Evolutionary conservation across 371 early-diverging fungal genomes (phyloP).

Genomic region (Actinomucor elegans): DNA sequence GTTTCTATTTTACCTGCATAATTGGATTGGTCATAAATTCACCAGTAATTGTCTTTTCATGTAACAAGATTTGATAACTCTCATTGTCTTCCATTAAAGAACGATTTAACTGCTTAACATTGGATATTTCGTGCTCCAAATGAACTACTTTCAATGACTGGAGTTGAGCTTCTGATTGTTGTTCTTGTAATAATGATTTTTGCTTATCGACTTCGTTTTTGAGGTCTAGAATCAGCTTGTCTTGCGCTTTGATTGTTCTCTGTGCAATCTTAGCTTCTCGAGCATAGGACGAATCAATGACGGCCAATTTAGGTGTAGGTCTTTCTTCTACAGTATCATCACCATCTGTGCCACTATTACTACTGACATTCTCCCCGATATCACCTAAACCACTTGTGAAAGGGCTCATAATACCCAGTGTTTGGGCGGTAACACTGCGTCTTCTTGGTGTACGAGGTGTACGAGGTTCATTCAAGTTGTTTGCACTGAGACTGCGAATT

Average conservation of each 20-base stretch:
- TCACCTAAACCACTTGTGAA: slow-evolving; percentile 32
- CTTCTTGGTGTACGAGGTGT: slow-evolving; percentile 44
- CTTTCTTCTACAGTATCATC: background rate
- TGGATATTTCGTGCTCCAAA: slow-evolving; percentile 59
- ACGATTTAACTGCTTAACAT: slow-evolving; percentile 68
- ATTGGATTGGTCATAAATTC: slow-evolving; percentile 69
- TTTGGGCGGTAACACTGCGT: slow-evolving; percentile 37
- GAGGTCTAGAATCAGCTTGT: slow-evolving; percentile 44
- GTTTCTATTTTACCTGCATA: slow-evolving; percentile 40
- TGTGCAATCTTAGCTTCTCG: slow-evolving; percentile 54
- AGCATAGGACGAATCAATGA: slow-evolving; percentile 45
- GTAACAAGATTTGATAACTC: slow-evolving; percentile 77
- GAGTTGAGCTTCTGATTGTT: slow-evolving; percentile 33
- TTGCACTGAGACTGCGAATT: slow-evolving; percentile 33
- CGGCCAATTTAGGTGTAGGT: slow-evolving; percentile 37
- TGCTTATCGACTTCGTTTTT: slow-evolving; percentile 42
- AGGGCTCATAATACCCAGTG: slow-evolving; percentile 32
- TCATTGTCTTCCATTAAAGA: slow-evolving; percentile 84
- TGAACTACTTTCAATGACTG: slow-evolving; percentile 47
- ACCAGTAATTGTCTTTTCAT: slow-evolving; percentile 81
- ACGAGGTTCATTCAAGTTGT: slow-evolving; percentile 32
- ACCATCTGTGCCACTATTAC: background rate
- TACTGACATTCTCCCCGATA: slow-evolving; percentile 23
- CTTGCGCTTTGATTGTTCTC: slow-evolving; percentile 54
- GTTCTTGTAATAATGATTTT: slow-evolving; percentile 38